phyloP scores from a whole-genome alignment of 1,284 basidiomycete genomes.

The Apiotrichum gracile region DNA sequence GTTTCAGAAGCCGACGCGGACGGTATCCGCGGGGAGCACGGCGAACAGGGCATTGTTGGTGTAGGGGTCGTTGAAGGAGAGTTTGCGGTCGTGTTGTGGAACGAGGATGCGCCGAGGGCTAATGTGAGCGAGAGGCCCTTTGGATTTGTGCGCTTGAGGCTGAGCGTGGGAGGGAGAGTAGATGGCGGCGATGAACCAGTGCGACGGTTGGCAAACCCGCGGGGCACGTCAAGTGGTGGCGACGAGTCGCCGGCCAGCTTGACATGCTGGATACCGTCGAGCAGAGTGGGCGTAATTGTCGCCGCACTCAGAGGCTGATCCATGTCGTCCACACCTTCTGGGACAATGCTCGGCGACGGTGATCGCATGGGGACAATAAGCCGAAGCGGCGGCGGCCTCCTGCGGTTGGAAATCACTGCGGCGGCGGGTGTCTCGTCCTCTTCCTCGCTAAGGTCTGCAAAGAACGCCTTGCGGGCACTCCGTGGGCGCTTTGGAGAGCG shows the following conservation, averaged over 20 bases:
- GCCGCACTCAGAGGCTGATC: neutral
- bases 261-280: constrained; percentile 11
- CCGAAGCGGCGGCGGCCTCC: neutral
- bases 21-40: constrained; percentile 21
- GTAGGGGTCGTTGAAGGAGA: constrained; percentile 10
- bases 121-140: constrained; percentile 37
- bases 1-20: too few species aligned
- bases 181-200: constrained; percentile 6
- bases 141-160: constrained; percentile 33
- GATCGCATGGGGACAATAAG: neutral
- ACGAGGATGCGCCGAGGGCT: constrained; percentile 15
- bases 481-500: constrained; percentile 1
- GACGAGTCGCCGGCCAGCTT: constrained; percentile 3
- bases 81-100: constrained; percentile 14
- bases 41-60: constrained; percentile 11
- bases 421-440: neutral
- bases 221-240: neutral
- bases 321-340: neutral
- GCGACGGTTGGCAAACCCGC: constrained; percentile 2
- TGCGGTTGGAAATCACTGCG: neutral
- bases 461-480: neutral
- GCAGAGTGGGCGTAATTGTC: constrained; percentile 6
- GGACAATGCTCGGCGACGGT: neutral
- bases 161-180: constrained; percentile 18
- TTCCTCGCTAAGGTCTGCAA: neutral